A percentile compares a stretch with the other conserved stretches of the same genome.
Conservation (phyloP, 257 asterid species). For the Lycium barbarum region DNA sequence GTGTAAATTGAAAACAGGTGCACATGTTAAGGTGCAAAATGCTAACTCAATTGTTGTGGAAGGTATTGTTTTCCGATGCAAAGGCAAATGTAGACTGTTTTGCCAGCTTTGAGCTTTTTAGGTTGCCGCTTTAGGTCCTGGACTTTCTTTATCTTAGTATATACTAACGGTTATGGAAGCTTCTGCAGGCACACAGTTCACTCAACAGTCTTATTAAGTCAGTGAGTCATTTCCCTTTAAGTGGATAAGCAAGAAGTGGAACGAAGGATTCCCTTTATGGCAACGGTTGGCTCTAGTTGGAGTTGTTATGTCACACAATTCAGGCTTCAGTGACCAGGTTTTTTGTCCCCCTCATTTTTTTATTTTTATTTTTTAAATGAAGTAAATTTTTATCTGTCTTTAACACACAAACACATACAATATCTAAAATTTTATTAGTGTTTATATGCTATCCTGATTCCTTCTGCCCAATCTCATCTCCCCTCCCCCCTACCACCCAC, state of each 20-base stretch:
- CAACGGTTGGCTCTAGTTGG: conserved; percentile 58
- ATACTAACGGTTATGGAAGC: not conserved
- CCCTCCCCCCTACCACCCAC: no score
- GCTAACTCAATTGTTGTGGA: no score
- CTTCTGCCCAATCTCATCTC: no score
- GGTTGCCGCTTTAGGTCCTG: not conserved
- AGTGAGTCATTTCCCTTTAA: conserved; percentile 60
- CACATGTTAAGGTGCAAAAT: no score
- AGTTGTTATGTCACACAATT: conserved; percentile 58
- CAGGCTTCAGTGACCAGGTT: conserved; percentile 58
- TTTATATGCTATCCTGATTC: no score
- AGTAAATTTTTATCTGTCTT: no score
- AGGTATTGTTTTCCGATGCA: not conserved
- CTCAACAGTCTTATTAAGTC: conserved; percentile 54
- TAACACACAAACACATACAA: not conserved
- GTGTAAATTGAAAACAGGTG: no score
- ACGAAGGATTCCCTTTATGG: conserved; percentile 61
- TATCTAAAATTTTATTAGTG: no score
- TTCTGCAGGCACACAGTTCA: conserved; percentile 48
- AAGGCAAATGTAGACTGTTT: not conserved
- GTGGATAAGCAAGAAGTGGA: conserved; percentile 64
- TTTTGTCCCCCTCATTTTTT: no score
- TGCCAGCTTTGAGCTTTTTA: not conserved
- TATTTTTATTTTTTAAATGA: no score
- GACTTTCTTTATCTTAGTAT: conserved; percentile 5